Conservation (phyloP, 176 grass and related monocot species). For the Avena sativa region DNA sequence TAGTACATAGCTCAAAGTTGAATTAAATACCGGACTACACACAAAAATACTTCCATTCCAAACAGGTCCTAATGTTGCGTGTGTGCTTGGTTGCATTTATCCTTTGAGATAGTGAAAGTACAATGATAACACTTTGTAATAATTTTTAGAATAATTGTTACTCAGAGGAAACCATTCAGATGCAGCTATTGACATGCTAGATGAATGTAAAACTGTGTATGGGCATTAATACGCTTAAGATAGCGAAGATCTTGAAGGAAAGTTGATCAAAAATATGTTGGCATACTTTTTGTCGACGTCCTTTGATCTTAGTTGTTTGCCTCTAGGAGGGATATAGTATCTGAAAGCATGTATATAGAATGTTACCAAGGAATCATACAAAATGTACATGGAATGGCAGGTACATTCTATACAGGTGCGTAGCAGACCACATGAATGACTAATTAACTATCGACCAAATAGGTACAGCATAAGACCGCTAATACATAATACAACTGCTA, state of each 20-base stretch:
- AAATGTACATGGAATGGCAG: not conserved
- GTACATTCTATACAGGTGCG: not conserved
- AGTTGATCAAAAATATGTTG: not conserved
- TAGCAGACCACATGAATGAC: not conserved
- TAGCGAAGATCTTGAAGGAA: not conserved
- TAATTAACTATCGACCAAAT: not conserved
- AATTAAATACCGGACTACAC: too few relatives aligned
- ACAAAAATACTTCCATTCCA: too few relatives aligned
- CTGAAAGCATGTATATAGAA: constrained; percentile 40
- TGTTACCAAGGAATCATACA: not conserved
- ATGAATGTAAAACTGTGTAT: too few relatives aligned
- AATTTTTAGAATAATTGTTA: too few relatives aligned
- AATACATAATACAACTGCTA: not conserved
- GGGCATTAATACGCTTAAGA: too few relatives aligned
- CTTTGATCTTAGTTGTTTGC: constrained; percentile 30
- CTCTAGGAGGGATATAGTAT: constrained; percentile 52
- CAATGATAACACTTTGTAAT: too few relatives aligned
- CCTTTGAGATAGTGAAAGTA: not conserved
- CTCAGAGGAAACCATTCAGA: too few relatives aligned
- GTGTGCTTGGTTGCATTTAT: too few relatives aligned
- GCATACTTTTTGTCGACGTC: constrained; percentile 49
- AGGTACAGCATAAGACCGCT: not conserved
- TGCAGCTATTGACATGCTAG: too few relatives aligned
- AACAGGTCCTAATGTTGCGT: too few relatives aligned
- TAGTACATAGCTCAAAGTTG: too few relatives aligned